These are phyloP conservation scores for Macrophomina tecta DNA, from an alignment of 2,329 filamentous ascomycete genomes.

Conservation along the genomic window DNA sequence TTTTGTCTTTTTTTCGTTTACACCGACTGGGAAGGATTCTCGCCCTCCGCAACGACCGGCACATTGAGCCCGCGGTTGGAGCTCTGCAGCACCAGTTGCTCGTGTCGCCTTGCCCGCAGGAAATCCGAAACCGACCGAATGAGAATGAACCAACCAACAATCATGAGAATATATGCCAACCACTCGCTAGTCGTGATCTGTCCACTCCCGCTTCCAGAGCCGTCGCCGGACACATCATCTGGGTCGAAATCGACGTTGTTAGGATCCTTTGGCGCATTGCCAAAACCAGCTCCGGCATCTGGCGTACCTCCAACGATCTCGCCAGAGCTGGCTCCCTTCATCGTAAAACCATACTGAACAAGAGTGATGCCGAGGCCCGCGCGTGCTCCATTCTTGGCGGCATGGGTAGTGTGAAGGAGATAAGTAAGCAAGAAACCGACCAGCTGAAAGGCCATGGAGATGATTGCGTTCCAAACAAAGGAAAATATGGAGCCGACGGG, in stretches of 20 bases:
- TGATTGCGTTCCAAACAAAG: slow-evolving; percentile 93
- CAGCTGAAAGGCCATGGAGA: slow-evolving; percentile 95
- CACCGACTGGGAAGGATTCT: slow-evolving; percentile 48
- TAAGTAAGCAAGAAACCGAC: slow-evolving; percentile 98
- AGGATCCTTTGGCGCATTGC: slow-evolving; percentile 78
- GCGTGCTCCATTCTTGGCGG: slow-evolving; percentile 95
- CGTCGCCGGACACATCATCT: slow-evolving; percentile 62
- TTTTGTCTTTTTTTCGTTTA: slow-evolving; percentile 6
- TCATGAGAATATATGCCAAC: slow-evolving; percentile 92
- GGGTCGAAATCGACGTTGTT: slow-evolving; percentile 91
- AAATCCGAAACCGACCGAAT: slow-evolving; percentile 95
- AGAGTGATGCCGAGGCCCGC: slow-evolving; percentile 93
- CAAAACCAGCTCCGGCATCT: slow-evolving; percentile 51
- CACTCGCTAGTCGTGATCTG: slow-evolving; percentile 77
- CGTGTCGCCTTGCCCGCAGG: slow-evolving; percentile 83
- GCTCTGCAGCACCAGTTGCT: slow-evolving; percentile 90
- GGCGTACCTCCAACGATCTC: slow-evolving; percentile 50
- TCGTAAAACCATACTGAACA: slow-evolving; percentile 95
- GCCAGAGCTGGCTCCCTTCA: slow-evolving; percentile 66
- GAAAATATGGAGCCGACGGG: slow-evolving; percentile 87
- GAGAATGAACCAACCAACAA: slow-evolving; percentile 96
- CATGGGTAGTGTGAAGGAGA: slow-evolving; percentile 95
- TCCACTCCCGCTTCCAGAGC: slow-evolving; percentile 44
- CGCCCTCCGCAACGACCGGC: slow-evolving; percentile 85
- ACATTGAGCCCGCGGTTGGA: slow-evolving; percentile 86